A percentile compares a stretch with the other conserved stretches of the same genome.
Evolutionary conservation across 192 early-diverging fungal species (phyloP).

Genomic region (Coemansia sp.): DNA sequence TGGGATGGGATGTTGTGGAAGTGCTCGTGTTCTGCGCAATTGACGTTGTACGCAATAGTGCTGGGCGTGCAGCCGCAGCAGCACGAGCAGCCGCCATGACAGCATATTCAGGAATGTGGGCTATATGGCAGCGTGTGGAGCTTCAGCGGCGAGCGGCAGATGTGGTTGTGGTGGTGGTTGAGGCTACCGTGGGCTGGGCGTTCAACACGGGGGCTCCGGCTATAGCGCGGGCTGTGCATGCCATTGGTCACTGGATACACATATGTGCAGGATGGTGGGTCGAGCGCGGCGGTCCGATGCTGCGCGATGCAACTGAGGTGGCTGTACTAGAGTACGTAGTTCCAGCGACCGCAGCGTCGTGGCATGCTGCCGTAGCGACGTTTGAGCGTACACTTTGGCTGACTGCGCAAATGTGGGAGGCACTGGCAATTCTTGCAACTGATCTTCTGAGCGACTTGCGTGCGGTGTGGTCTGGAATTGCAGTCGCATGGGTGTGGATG

Average conservation of each 20-base stretch:
- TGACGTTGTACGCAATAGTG: constrained; percentile 11
- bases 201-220: constrained; percentile 25
- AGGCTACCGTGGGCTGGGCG: constrained; percentile 33
- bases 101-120: not conserved
- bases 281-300: constrained; percentile 19
- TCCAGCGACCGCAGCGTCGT: not conserved
- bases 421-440: constrained; percentile 12
- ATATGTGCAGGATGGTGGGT: constrained; percentile 23
- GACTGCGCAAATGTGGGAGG: constrained; percentile 7
- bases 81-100: not conserved
- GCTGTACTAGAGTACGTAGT: constrained; percentile 21
- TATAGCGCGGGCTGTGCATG: not conserved
- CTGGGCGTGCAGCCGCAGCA: not conserved
- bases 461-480: constrained; percentile 8
- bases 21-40: constrained; percentile 42
- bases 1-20: constrained; percentile 46
- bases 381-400: constrained; percentile 24
- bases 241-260: not conserved
- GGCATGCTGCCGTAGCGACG: not conserved
- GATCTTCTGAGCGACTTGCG: constrained; percentile 7
- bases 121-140: constrained; percentile 8
- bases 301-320: constrained; percentile 21
- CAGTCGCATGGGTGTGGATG: constrained; percentile 7
- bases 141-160: constrained; percentile 13
- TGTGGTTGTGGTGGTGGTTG: constrained; percentile 16